Conservation (phyloP, 768 basidiomycete genomes). For the Pholiota molesta region DNA sequence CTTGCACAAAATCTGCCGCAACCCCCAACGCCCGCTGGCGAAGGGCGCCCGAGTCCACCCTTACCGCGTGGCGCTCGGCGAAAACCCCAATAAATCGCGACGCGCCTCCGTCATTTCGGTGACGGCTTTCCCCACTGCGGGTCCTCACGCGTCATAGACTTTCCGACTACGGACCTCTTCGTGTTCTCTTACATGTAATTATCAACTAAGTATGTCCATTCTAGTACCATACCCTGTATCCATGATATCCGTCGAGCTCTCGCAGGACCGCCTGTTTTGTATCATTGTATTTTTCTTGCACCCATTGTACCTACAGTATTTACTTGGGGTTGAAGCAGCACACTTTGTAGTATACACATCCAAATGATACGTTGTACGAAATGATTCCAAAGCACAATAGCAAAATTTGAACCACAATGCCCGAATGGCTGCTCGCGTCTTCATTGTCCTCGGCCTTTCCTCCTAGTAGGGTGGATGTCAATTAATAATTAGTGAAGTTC, state of each 20-base stretch:
- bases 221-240: slow-evolving; percentile 13
- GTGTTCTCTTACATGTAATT: not conserved
- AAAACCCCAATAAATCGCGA: slow-evolving; percentile 9
- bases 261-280: not conserved
- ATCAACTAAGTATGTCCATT: not conserved
- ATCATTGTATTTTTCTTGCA: not conserved
- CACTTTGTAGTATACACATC: not conserved
- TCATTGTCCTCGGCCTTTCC: too few relatives aligned
- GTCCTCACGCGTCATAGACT: not conserved
- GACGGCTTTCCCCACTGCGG: not conserved
- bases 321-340: not conserved
- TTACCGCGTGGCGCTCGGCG: slow-evolving; percentile 36
- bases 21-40: slow-evolving; percentile 38
- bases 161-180: not conserved
- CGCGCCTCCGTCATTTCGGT: slow-evolving; percentile 22
- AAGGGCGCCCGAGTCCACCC: slow-evolving; percentile 58
- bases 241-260: slow-evolving; percentile 9
- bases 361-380: not conserved
- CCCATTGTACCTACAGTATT: not conserved
- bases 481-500: too few relatives aligned
- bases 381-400: not conserved
- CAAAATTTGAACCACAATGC: too few relatives aligned
- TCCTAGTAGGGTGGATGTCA: too few relatives aligned
- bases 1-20: slow-evolving; percentile 44
- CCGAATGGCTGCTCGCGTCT: too few relatives aligned